Base-by-base conservation (phyloP, 257 asterid genomes). In the Solanum neorickii region DNA sequence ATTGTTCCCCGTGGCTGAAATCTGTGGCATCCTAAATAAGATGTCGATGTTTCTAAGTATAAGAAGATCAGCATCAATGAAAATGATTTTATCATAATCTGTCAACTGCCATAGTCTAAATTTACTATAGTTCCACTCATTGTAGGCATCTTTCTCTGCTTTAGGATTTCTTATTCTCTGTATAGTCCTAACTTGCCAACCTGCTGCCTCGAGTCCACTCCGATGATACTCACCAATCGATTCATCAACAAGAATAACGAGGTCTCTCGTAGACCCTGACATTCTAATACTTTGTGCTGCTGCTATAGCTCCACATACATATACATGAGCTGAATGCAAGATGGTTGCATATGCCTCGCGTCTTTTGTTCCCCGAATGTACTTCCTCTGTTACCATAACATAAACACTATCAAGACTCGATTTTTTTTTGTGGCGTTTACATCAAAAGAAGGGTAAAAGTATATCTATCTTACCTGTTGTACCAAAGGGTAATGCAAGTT, bases 81-180 rank as follows among this genome's bases (percentile, higher is more conserved):
- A 96, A 27, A 95, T 96, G 76, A 96, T 92, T 86, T 91, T 95
- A 41, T 95, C 98, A 44, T 95, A 96, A 46, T 96, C 99, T 1
- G 99, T 96, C 65, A 96, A 87, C 87, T 96, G 98, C 99, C 99
- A 96, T 69, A 96, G 86, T 27, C 99, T 88, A 89, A 96, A 96
- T 92, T 96, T 96, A 94, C 99, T 96, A 87, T 96, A 96, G 89
- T 96, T 96, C 99, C 99, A 96, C 56, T 95, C 99, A 13, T 96
- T 96, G 92, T 96, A 96, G 4, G 99, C 98, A 35, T 96, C 98
- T 86, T 93, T 94, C 88, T 96, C 99, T 3, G 99, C 99, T 86
- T 93, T 94, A 0, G 99, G 99, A 69, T 96, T 96, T 75, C 98
- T 39, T n/a, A 96, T 96, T 73, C 99, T 89, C 83, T 92, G 72